These are phyloP conservation scores for Phytophthora ohioensis DNA, from an alignment of 352 stramenopile genomes.

Conservation along the genomic window DNA sequence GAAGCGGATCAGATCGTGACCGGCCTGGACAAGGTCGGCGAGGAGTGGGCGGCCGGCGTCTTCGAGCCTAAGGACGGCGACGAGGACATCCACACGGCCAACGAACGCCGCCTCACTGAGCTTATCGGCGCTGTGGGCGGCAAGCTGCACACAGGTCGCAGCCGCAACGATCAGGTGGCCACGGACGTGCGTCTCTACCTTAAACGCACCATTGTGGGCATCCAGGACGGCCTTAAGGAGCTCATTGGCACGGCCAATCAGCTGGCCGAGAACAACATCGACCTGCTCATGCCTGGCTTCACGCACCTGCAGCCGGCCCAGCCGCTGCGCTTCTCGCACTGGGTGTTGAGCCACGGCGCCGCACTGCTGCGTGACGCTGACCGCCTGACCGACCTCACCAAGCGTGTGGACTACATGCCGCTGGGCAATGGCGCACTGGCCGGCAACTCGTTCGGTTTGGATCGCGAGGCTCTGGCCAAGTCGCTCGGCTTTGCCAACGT, in stretches of 20 bases:
- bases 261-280: constrained; percentile 92
- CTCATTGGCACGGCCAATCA: constrained; percentile 91
- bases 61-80: constrained; percentile 95
- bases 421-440: constrained; percentile 97
- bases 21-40: constrained; percentile 41
- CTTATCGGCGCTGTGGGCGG: constrained; percentile 96
- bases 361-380: constrained; percentile 95
- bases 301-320: constrained; percentile 99
- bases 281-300: constrained; percentile 98
- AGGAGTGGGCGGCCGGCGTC: constrained; percentile 44
- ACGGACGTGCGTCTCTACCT: constrained; percentile 98
- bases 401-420: constrained; percentile 96
- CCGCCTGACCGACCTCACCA: constrained; percentile 93
- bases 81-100: constrained; percentile 99
- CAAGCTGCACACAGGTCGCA: constrained; percentile 97
- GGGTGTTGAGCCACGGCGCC: constrained; percentile 96
- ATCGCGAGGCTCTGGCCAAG: constrained; percentile 94
- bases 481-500: constrained; percentile 95
- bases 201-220: constrained; percentile 70
- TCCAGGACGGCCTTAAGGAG: constrained; percentile 89
- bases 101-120: constrained; percentile 98
- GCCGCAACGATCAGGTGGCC: constrained; percentile 98
- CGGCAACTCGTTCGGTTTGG: constrained; percentile 98
- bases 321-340: constrained; percentile 98
- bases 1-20: constrained; percentile 70